Evolutionary conservation across 2,329 filamentous ascomycete genomes (phyloP).

Genomic region (Exutisphaerella laricina): DNA sequence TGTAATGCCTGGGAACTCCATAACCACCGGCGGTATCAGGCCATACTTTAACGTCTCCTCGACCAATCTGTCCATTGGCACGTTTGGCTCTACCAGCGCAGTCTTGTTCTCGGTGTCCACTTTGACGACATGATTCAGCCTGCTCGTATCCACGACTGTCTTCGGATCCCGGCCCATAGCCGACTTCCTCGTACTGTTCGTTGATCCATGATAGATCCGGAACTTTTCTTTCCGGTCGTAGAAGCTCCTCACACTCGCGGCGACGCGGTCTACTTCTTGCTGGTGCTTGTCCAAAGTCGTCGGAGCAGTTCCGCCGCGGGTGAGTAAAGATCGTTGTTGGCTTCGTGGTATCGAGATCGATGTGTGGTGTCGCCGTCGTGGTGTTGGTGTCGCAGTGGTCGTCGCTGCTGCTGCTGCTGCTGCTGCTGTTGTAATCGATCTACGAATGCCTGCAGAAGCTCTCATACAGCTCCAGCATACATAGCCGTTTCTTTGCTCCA

Average conservation of each 20-base stretch:
- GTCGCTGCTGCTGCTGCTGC: no score
- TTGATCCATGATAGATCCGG: conserved; percentile 53
- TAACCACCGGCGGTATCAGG: conserved; percentile 59
- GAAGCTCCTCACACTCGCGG: conserved; percentile 31
- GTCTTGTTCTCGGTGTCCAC: conserved; percentile 39
- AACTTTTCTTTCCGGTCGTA: conserved; percentile 42
- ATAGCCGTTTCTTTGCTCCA: no score
- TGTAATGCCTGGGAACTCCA: conserved; percentile 67
- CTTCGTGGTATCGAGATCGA: no score
- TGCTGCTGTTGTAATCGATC: no score
- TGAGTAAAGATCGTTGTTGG: no score
- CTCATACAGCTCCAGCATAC: no score
- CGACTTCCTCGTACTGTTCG: conserved; percentile 43
- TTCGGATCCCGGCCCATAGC: conserved; percentile 7
- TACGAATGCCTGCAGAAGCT: no score
- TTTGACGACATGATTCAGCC: conserved; percentile 41
- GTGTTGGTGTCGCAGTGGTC: no score
- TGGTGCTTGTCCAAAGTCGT: no score
- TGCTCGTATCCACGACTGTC: conserved; percentile 41
- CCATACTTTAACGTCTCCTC: conserved; percentile 50
- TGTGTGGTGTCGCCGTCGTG: no score
- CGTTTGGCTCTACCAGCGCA: conserved; percentile 59
- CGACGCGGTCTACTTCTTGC: background rate
- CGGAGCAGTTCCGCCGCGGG: no score
- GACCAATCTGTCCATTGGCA: conserved; percentile 60